These are phyloP conservation scores for Ampelocalamus luodianensis DNA, from an alignment of 176 grass and related monocot species.

Conservation along the genomic window DNA sequence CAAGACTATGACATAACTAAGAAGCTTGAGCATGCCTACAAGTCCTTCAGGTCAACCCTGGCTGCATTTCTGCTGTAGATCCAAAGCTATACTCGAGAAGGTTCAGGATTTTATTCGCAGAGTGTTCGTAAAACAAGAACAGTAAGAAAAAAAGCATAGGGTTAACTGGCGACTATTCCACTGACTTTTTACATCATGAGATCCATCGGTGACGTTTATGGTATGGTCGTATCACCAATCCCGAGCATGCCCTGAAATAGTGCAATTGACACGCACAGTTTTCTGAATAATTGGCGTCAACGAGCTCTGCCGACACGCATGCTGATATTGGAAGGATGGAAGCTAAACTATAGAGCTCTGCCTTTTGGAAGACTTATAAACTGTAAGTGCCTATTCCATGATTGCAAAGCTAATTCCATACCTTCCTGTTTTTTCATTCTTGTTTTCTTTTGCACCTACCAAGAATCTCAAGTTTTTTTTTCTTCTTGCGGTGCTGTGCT, in stretches of 20 bases:
- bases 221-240: slow-evolving; percentile 47
- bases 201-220: slow-evolving; percentile 48
- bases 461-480: slow-evolving; percentile 38
- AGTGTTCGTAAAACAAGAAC: slow-evolving; percentile 63
- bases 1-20: slow-evolving; percentile 73
- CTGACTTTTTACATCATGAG: slow-evolving; percentile 50
- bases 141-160: slow-evolving; percentile 34
- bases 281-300: slow-evolving; percentile 50
- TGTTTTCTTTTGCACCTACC: slow-evolving; percentile 32
- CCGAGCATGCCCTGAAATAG: slow-evolving; percentile 55
- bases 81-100: slow-evolving; percentile 87
- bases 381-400: slow-evolving; percentile 56
- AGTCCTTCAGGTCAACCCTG: slow-evolving; percentile 84
- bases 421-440: not conserved
- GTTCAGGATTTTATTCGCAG: slow-evolving; percentile 82
- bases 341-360: slow-evolving; percentile 40
- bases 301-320: slow-evolving; percentile 60
- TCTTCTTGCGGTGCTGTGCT: slow-evolving; percentile 49
- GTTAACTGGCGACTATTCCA: slow-evolving; percentile 18
- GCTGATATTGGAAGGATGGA: slow-evolving; percentile 46
- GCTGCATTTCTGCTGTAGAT: slow-evolving; percentile 78
- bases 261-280: slow-evolving; percentile 29
- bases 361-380: slow-evolving; percentile 51
- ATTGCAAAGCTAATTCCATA: slow-evolving; percentile 47
- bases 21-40: slow-evolving; percentile 88